Evolutionary conservation across 2,329 filamentous ascomycete species (phyloP), one percentile per base, ranked within the genome.

Genomic region (Leptosphaerulina australis): DNA sequence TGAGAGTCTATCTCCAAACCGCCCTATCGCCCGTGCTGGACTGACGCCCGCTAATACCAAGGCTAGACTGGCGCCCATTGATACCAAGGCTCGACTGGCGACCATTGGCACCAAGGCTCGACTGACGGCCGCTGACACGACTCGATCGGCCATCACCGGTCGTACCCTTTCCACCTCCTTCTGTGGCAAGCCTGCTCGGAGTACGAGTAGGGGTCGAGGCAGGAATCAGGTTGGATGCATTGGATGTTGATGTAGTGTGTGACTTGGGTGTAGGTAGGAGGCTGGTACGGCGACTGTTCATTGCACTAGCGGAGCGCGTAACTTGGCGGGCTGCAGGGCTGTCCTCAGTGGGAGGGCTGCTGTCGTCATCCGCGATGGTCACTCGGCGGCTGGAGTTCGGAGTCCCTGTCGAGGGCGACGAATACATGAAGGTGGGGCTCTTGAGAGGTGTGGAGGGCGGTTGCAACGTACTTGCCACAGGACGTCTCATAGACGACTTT

Each of bases 241-340:
- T 59, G 3, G 62, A 60, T 22, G 56, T 55, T 25, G 64, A 67
- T 8, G 55, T 34, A 7, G 62, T 64, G 29, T 63, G 65, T 34
- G 63, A 55, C 28, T 66, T 70, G 5, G 66, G 62, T 14, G 58
- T 58, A 18, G 64, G 64, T 10, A 71, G 58, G 17, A 71, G 52
- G 37, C 67, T 70, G 22, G 38, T 59, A 26, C 69, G 64, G 11
- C 68, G 69, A 34, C 55, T 66, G 31, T 60, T 66, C 56, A 68
- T 52, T 4, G 61, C 63, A 44, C 69, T 72, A 4, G 64, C 44
- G 24, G 69, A 63, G 8, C 67, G 61, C 11, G 59, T 47, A 31
- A 59, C 55, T 18, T 64, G 67, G 26, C 63, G 64, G 10, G 59
- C 55, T 10, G 60, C 56, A 3, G 69, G 69, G 17, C 68, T 70